Base-by-base conservation (phyloP, 169 alveolate genomes). In the Besnoitia besnoiti region DNA sequence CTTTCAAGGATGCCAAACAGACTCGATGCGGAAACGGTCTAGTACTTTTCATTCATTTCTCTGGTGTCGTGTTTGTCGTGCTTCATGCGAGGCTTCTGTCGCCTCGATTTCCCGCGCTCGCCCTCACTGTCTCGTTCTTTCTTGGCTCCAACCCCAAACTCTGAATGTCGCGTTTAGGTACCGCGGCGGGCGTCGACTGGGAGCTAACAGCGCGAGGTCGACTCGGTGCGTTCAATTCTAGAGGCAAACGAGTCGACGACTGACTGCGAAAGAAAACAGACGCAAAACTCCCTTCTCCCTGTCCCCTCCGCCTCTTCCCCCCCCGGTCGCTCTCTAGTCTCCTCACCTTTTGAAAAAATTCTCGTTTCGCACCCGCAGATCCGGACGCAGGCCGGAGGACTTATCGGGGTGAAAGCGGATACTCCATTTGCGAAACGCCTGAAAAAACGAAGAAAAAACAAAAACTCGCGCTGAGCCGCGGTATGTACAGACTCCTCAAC, bases 351-450 rank as follows among this genome's bases (percentile, higher is more conserved):
- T 90, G 67, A 90, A 90, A 79, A 77, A 82, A 55, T 90, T 90
- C 46, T 90, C 93, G 55, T 90, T 88, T 37, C 93, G 75, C 7
- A 90, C 55, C 35, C 90, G 93, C 40, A 90, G 84, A 37, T 90
- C 93, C 39, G 84, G 90, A 55, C 85, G 40, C 51, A 90, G 93
- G 5, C 85, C 90, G 40, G 93, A 77, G 40, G 93, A 82, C 16
- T 90, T 90, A 62, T 90, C 93, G 8, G 93, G 93, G 42, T 90
- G 93, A 77, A 88, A 90, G 49, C 84, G 37, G 33, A 90, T 90
- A 61, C 93, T 90, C 93, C 84, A 49, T 40, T 88, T 80, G 35
- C 93, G 90, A 46, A 90, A 90, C 44, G 93, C 93, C 93, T 90
- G 62, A 39, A 33, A 24, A 76, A 40, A 76, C n/a, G 51, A 40